phyloP scores from a whole-genome alignment of 441 rosid species.

The Aquilaria agallochum region DNA sequence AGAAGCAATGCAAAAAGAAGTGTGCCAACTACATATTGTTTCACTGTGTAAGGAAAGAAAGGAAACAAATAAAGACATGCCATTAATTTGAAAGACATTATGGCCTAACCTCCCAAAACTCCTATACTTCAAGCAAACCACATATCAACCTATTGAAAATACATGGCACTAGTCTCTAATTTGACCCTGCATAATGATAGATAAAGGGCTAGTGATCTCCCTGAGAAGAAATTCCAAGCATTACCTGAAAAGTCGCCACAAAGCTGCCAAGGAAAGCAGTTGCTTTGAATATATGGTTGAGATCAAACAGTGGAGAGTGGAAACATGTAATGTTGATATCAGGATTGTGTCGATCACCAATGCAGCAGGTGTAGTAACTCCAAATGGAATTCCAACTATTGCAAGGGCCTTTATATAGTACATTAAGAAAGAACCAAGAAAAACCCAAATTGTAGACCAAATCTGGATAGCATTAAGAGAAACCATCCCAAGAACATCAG shows the following conservation, averaged over 20 bases:
- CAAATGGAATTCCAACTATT: conserved; percentile 62
- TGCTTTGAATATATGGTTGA: conserved; percentile 70
- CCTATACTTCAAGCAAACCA: too few species aligned
- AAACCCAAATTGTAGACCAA: conserved; percentile 86
- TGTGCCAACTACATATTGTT: conserved; percentile 94
- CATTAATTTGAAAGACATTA: too few species aligned
- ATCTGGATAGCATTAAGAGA: conserved; percentile 86
- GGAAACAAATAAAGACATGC: too few species aligned
- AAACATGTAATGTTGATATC: conserved; percentile 63
- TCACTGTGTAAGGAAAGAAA: conserved; percentile 42
- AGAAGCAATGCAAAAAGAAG: conserved; percentile 86
- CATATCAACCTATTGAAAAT: too few species aligned
- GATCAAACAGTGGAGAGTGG: conserved; percentile 67
- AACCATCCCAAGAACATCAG: conserved; percentile 74
- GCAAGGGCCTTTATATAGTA: conserved; percentile 63
- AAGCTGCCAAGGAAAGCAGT: conserved; percentile 77
- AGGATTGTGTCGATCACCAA: conserved; percentile 55
- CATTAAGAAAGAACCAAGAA: conserved; percentile 47
- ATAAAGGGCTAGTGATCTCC: conserved; percentile 3
- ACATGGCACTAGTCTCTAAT: too few species aligned
- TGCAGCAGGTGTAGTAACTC: conserved; percentile 73
- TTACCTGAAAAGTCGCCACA: conserved; percentile 96
- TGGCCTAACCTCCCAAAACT: too few species aligned
- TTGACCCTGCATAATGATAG: too few species aligned
- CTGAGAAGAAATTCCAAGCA: conserved; percentile 4